phyloP scores from a whole-genome alignment of 1,284 basidiomycete species.

The Fomitopsis pinicola region DNA sequence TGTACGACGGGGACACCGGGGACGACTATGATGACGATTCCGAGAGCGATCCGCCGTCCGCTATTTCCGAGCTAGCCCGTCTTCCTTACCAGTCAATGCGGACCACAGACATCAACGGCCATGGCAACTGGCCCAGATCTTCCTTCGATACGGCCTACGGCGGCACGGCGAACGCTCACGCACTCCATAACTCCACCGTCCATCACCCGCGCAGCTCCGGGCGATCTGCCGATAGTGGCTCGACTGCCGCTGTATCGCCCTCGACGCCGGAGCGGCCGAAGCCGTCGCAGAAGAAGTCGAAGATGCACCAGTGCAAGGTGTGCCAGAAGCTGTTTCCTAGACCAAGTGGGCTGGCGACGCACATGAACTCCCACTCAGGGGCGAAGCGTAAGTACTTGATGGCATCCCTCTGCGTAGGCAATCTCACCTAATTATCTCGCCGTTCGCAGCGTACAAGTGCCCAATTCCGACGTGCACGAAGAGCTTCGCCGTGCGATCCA shows the following conservation, averaged over 20 bases:
- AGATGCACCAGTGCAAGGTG: conserved; percentile 50
- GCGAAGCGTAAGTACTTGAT: conserved; percentile 47
- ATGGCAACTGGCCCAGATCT: conserved; percentile 11
- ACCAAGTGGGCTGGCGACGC: conserved; percentile 64
- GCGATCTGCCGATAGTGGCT: conserved; percentile 5
- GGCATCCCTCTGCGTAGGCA: background rate
- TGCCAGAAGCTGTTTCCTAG: conserved; percentile 59
- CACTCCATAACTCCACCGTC: conserved; percentile 2
- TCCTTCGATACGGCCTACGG: conserved; percentile 8
- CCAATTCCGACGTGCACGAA: conserved; percentile 49
- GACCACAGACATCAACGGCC: conserved; percentile 9
- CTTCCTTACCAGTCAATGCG: conserved; percentile 11
- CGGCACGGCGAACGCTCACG: conserved; percentile 3
- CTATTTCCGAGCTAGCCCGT: conserved; percentile 25
- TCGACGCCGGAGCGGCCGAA: conserved; percentile 20
- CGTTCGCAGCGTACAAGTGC: conserved; percentile 48
- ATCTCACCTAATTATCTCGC: conserved; percentile 5
- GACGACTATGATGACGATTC: conserved; percentile 29
- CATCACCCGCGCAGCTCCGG: conserved; percentile 11
- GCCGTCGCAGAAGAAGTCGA: conserved; percentile 37
- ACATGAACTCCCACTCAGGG: conserved; percentile 71
- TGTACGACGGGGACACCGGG: conserved; percentile 25
- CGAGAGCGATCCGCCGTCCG: conserved; percentile 26
- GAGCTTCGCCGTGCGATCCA: conserved; percentile 60
- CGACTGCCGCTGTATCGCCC: conserved; percentile 11